Percentiles rank a stretch among this genome's conserved stretches.
Conservation (phyloP, 169 alveolate genomes). For the Prorocentrum cordatum region DNA sequence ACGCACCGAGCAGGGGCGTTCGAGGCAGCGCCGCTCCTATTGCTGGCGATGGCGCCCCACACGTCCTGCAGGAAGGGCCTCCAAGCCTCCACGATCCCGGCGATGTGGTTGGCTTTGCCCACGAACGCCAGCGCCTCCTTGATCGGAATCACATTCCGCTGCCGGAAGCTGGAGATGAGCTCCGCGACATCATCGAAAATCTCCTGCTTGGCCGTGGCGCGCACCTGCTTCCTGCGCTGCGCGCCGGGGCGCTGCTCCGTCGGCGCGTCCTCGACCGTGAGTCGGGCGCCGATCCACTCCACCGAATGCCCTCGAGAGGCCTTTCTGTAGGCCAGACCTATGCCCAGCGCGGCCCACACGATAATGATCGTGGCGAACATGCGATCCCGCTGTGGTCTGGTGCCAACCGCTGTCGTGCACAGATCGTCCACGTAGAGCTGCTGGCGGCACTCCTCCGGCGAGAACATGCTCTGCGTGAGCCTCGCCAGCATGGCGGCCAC, state of each 20-base stretch:
- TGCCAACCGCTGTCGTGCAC: background rate
- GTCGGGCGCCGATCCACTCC: constrained; percentile 3
- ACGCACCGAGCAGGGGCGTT: too few species aligned
- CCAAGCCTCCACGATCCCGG: background rate
- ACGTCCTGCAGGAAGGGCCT: constrained; percentile 16
- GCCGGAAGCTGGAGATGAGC: background rate
- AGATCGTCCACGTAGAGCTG: constrained; percentile 21
- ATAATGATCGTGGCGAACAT: background rate
- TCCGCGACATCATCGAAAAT: background rate
- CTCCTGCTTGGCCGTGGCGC: background rate
- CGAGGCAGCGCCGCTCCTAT: too few species aligned
- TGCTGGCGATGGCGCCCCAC: background rate
- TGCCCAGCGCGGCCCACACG: background rate
- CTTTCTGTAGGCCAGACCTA: background rate
- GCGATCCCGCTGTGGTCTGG: background rate
- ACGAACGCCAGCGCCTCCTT: background rate
- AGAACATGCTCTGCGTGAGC: background rate
- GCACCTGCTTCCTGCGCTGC: background rate
- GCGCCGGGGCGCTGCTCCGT: too few species aligned
- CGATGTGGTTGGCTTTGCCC: constrained; percentile 10
- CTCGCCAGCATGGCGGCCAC: background rate
- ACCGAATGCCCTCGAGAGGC: background rate
- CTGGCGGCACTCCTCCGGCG: background rate
- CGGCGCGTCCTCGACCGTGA: too few species aligned
- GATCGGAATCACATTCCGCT: background rate